phyloP scores from a whole-genome alignment of 192 early-diverging fungal genomes.

The Borealophlyctis nickersoniae region DNA sequence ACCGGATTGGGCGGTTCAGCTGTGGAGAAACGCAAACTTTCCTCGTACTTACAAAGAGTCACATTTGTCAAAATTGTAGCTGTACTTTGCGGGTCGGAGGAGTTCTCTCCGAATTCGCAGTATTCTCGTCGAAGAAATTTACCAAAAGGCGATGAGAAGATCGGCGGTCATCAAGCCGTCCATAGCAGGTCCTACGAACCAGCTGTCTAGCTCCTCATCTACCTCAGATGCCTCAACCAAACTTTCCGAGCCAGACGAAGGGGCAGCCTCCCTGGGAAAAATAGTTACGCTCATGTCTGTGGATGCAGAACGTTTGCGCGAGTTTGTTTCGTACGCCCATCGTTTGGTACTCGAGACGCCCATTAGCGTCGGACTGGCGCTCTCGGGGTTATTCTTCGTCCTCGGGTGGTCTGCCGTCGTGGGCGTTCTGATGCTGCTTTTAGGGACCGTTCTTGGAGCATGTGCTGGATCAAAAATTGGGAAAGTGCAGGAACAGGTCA shows the following conservation, averaged over 20 bases:
- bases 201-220: background rate
- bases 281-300: constrained; percentile 47
- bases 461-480: constrained; percentile 20
- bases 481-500: constrained; percentile 27
- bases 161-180: background rate
- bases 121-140: constrained; percentile 41
- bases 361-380: constrained; percentile 21
- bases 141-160: constrained; percentile 32
- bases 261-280: constrained; percentile 42
- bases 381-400: constrained; percentile 29
- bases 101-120: constrained; percentile 23
- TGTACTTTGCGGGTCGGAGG: constrained; percentile 27
- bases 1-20: background rate
- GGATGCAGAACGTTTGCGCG: constrained; percentile 24
- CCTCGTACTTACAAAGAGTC: background rate
- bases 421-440: constrained; percentile 31
- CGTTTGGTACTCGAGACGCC: constrained; percentile 22
- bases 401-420: constrained; percentile 36
- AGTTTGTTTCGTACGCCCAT: constrained; percentile 9
- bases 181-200: background rate
- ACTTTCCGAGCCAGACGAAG: no score
- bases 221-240: constrained; percentile 5
- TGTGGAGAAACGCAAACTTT: background rate
- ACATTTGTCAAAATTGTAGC: constrained; percentile 5
- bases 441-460: constrained; percentile 26